phyloP scores from a whole-genome alignment of 345 rosid genomes.

The Salix dunnii region DNA sequence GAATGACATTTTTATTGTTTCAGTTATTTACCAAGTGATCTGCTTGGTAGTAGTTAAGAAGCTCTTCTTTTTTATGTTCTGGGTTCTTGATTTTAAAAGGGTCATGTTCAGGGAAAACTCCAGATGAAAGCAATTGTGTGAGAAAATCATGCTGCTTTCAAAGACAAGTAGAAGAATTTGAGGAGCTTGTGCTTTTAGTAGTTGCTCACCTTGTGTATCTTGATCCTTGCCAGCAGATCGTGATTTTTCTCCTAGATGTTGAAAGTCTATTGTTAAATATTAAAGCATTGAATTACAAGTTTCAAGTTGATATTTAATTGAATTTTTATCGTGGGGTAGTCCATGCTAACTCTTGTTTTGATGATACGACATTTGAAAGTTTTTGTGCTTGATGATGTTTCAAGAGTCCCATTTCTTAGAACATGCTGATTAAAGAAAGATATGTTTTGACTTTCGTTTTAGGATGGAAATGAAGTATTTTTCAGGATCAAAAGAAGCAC shows the following conservation, averaged over 20 bases:
- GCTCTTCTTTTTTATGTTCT: not conserved
- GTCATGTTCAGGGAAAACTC: not conserved
- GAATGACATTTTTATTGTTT: not conserved
- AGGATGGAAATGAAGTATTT: conserved; percentile 88
- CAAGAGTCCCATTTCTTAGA: not conserved
- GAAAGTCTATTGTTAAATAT: not conserved
- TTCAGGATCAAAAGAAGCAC: conserved; percentile 86
- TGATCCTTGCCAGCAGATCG: not conserved
- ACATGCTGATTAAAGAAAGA: not conserved
- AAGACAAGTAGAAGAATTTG: not conserved
- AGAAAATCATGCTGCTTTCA: not conserved
- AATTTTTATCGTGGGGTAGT: not conserved
- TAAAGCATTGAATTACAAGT: not conserved
- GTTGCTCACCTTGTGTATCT: not conserved
- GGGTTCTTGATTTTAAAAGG: not conserved
- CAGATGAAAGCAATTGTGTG: not conserved
- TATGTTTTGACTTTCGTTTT: not conserved
- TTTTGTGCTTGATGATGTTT: not conserved
- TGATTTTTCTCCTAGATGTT: not conserved
- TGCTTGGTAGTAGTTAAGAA: not conserved
- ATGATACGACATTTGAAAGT: not conserved
- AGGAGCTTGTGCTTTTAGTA: not conserved
- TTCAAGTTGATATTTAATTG: not conserved
- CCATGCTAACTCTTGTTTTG: not conserved
- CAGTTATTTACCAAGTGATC: not conserved